Evolutionary conservation across 192 early-diverging fungal genomes (phyloP).

Genomic region (Diversispora epigaea): DNA sequence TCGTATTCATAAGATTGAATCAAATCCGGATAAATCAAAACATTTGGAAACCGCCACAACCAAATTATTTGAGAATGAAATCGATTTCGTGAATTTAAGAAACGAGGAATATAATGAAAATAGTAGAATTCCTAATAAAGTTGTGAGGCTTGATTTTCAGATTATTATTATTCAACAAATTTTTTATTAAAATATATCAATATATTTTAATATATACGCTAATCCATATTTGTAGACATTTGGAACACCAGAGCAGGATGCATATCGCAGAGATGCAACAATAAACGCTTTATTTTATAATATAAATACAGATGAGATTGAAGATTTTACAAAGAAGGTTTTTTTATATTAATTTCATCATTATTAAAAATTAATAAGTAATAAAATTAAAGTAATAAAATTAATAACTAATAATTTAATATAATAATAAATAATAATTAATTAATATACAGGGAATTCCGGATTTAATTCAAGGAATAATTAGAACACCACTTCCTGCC

Average conservation of each 20-base stretch:
- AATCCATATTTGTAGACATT: slow-evolving; percentile 52
- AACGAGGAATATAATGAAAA: slow-evolving; percentile 85
- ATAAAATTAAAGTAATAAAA: neutral
- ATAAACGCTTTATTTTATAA: slow-evolving; percentile 99
- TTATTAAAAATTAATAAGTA: neutral
- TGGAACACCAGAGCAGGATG: slow-evolving; percentile 91
- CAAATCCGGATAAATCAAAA: slow-evolving; percentile 94
- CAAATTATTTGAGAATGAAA: slow-evolving; percentile 67
- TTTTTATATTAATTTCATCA: slow-evolving; percentile 7
- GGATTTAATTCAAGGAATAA: slow-evolving; percentile 69
- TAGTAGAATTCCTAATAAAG: slow-evolving; percentile 73
- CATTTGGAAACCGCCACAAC: slow-evolving; percentile 97
- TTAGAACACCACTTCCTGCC: slow-evolving; percentile 90
- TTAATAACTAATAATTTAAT: neutral
- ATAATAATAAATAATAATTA: neutral
- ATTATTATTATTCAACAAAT: neutral
- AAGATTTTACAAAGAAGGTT: slow-evolving; percentile 78
- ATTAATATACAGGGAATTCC: slow-evolving; percentile 52
- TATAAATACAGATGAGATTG: slow-evolving; percentile 75
- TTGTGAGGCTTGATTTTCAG: slow-evolving; percentile 43
- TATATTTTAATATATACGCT: neutral
- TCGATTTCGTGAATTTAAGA: slow-evolving; percentile 97
- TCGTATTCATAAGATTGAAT: slow-evolving; percentile 78
- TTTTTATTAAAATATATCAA: neutral
- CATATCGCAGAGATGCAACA: slow-evolving; percentile 91